Base-by-base conservation (phyloP, 371 early-diverging fungal genomes). In the Ordospora pajunii region DNA sequence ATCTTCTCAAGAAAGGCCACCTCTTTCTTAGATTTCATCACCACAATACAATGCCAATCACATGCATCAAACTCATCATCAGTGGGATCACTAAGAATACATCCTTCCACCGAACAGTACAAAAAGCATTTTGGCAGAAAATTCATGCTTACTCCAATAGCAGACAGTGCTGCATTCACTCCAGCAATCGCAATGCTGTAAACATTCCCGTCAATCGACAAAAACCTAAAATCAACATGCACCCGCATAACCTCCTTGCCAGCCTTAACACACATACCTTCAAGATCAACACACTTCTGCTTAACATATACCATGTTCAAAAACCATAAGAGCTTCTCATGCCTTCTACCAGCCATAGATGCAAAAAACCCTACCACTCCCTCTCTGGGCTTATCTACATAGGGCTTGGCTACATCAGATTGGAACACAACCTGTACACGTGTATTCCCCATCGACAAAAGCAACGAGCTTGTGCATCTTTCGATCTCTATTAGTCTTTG, bases 281-380 rank as follows among this genome's bases (percentile, higher is more conserved):
- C 73, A 17, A 72, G 42, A 42, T 72, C 73, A 22, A 72, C 63
- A 49, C 64, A 48, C 42, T 64, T 72, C 50, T 62, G 64, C 37
- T 62, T 72, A 37, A 64, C 25, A 72, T 40, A 72, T 19, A 72
- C 50, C 51, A 62, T 72, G 40, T 72, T 19, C 2, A 72, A 22
- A 32, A 72, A 64, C 42, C 44, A 62, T 7, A 46, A 32, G 3
- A 72, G 22, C 49, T 21, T 72, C 21, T 72, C 73, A 40, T 32
- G 10, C 43, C 65, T 63, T 50, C 40, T 72, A 32, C 40, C 25
- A 40, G 22, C 51, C 11, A n/a, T 22, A 12, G 64, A 32, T 22
- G 22, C 37, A n/a, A 43, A 48, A 32, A 63, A 64, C 8, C 17
- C 32, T 9, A 72, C 14, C 23, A 72, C 63, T 50, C 73, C 73